Base-by-base conservation (phyloP, 768 basidiomycete genomes). In the Panellus pusillus region DNA sequence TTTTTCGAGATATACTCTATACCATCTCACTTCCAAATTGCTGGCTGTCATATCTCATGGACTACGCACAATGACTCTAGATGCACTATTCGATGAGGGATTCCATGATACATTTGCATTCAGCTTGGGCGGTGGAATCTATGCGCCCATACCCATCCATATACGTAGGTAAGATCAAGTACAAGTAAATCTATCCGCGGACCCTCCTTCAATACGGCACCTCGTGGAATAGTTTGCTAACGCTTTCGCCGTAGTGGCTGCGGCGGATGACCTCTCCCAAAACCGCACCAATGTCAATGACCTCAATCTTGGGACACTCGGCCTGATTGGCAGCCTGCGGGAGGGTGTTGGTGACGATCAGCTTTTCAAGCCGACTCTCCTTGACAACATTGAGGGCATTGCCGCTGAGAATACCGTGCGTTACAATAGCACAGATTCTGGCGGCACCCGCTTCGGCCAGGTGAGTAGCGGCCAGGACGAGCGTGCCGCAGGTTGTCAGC, bases 321-420 rank as follows among this genome's bases (percentile, higher is more conserved):
- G 74, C 80, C 69, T 84, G 80, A 72, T 95, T 91, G 63, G 76
- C 84, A 46, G 78, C 66, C 71, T 98, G 97, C 49, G 97, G 97
- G 37, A 98, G 82, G 70, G 95, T 97, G 76, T 99, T 99, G 66
- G 97, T 98, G 66, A 99, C 96, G 52, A 98, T 93, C 68, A 99
- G 74, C 77, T 96, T 93, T 73, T 93, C 89, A 66, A 99, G 79
- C 50, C 80, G 80, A 54, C 90, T 89, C 62, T 77, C 77, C 63
- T 80, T 76, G 35, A 99, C 81, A 8, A 77, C 75, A 68, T 82
- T 77, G 63, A 98, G 79, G 44, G 97, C 94, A 61, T 88, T 83
- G 31, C 95, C 96, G 65, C 89, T 91, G 66, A 98, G 76, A 47
- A 99, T 93, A 35, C 97, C 97, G 68, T 99, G 97, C 36, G 94